Percentiles rank a stretch among this genome's conserved stretches.
Conservation (phyloP, 495 filamentous ascomycete genomes). For the Penicillium malachiteum region DNA sequence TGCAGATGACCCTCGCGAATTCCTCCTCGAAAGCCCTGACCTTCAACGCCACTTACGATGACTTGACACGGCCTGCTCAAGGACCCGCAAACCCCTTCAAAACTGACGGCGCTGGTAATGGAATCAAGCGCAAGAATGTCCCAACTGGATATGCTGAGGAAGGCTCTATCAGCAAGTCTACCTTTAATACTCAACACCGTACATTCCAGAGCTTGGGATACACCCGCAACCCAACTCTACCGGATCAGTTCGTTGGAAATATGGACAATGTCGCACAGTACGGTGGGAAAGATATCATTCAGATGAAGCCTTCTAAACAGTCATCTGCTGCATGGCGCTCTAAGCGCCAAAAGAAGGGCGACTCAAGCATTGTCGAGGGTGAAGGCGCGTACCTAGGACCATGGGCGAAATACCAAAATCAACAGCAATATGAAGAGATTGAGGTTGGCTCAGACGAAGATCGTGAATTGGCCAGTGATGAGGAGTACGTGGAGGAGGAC, state of each 20-base stretch:
- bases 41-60: conserved; percentile 68
- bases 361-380: conserved; percentile 78
- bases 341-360: conserved; percentile 79
- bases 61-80: conserved; percentile 64
- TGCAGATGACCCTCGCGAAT: conserved; percentile 58
- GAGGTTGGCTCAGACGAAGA: conserved; percentile 43
- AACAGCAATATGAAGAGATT: conserved; percentile 62
- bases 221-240: conserved; percentile 53
- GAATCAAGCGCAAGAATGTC: conserved; percentile 82
- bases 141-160: conserved; percentile 88
- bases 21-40: conserved; percentile 52
- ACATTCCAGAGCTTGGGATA: conserved; percentile 68
- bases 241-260: conserved; percentile 55
- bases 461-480: conserved; percentile 69
- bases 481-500: conserved; percentile 74
- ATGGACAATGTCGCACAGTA: conserved; percentile 47
- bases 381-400: conserved; percentile 86
- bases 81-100: conserved; percentile 84
- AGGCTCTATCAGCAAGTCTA: conserved; percentile 82
- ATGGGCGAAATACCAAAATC: conserved; percentile 82
- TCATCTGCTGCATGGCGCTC: conserved; percentile 60
- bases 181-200: conserved; percentile 78
- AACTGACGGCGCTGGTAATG: conserved; percentile 52
- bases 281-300: conserved; percentile 57
- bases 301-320: conserved; percentile 64